Percentiles rank a stretch among this genome's conserved stretches.
phyloP scores from a whole-genome alignment of 768 basidiomycete genomes.

The Ramaria rubella region DNA sequence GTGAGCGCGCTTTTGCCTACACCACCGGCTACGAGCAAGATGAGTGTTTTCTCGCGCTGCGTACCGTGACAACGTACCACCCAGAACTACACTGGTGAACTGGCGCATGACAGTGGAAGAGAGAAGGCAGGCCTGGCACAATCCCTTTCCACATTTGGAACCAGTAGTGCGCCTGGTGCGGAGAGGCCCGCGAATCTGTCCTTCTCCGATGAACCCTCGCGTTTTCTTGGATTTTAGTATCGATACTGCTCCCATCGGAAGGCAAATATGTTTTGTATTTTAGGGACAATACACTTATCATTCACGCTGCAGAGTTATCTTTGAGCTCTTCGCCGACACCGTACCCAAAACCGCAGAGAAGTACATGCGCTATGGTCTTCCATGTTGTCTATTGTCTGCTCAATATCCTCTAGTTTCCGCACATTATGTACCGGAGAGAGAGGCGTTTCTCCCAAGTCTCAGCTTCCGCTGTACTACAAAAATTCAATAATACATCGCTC shows the following conservation, averaged over 20 bases:
- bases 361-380: slow-evolving; percentile 36
- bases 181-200: background rate
- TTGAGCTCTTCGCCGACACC: slow-evolving; percentile 68
- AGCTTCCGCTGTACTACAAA: slow-evolving; percentile 79
- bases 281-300: slow-evolving; percentile 5
- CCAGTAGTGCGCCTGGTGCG: too few relatives aligned
- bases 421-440: slow-evolving; percentile 82
- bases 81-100: slow-evolving; percentile 75
- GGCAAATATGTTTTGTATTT: slow-evolving; percentile 32
- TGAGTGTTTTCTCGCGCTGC: background rate
- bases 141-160: background rate
- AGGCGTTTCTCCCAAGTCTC: slow-evolving; percentile 56
- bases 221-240: slow-evolving; percentile 65
- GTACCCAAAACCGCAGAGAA: slow-evolving; percentile 78
- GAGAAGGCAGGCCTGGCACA: background rate
- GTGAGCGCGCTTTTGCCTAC: slow-evolving; percentile 86
- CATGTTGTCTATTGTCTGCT: background rate
- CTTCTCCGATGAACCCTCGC: slow-evolving; percentile 37
- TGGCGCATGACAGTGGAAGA: slow-evolving; percentile 45
- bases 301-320: slow-evolving; percentile 45
- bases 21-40: slow-evolving; percentile 55
- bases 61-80: slow-evolving; percentile 42
- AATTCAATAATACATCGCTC: slow-evolving; percentile 71
- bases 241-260: slow-evolving; percentile 44
- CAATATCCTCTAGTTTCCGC: slow-evolving; percentile 55